A percentile compares a stretch with the other conserved stretches of the same genome.
phyloP scores from a whole-genome alignment of 805 yeast genomes.

The Ogataea ganodermae region DNA sequence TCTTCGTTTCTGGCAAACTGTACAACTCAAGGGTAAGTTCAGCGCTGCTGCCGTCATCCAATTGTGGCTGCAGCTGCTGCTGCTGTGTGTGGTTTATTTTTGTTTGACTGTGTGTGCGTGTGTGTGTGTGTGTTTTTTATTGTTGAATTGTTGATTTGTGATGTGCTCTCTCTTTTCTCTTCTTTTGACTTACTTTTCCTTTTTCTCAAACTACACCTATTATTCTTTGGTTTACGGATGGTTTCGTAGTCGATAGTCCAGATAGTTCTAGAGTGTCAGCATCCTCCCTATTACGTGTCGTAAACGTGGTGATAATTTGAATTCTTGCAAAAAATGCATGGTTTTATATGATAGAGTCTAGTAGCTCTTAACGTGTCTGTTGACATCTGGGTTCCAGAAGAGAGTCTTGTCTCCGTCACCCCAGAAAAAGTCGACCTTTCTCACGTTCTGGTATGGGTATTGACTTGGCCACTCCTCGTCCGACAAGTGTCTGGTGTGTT shows the following conservation, averaged over 20 bases:
- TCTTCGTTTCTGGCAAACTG: conserved; percentile 5
- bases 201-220: not conserved
- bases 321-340: not conserved
- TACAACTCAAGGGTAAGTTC: conserved; percentile 3
- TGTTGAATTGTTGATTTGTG: conserved; percentile 1
- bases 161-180: not conserved
- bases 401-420: conserved; percentile 97
- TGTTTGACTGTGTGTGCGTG: not conserved
- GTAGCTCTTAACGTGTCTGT: conserved; percentile 67
- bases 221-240: not conserved
- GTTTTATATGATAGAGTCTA: conserved; percentile 18
- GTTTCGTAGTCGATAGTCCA: too few relatives aligned
- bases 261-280: too few relatives aligned
- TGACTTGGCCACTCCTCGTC: conserved; percentile 94
- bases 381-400: conserved; percentile 93
- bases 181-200: not conserved
- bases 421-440: conserved; percentile 92
- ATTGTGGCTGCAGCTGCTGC: not conserved
- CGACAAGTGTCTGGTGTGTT: conserved; percentile 66
- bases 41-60: not conserved
- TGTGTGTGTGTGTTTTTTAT: not conserved
- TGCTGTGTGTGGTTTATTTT: not conserved
- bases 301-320: not conserved
- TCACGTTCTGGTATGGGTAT: conserved; percentile 88
- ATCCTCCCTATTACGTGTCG: too few relatives aligned